Percentiles rank a stretch among this genome's conserved stretches.
Evolutionary conservation across 83 land plant genomes (phyloP).

Genomic region (Picea mariana): DNA sequence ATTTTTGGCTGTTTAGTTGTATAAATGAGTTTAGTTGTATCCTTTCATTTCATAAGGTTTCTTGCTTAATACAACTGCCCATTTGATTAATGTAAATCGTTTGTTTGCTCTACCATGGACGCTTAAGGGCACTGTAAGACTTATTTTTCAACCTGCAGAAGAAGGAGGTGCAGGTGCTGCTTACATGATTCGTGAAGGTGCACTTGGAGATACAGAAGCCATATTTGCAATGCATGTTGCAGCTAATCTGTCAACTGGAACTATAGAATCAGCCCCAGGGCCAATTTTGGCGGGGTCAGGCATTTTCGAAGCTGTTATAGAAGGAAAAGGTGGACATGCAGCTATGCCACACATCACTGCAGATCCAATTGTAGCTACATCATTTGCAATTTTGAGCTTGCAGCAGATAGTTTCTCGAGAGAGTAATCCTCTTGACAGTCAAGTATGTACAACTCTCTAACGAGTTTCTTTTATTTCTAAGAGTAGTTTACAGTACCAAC

Average conservation of each 20-base stretch:
- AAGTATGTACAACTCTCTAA: conserved; percentile 35
- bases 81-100: neutral
- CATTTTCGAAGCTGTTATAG: conserved; percentile 56
- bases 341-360: conserved; percentile 57
- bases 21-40: too few relatives aligned
- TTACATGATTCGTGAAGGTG: conserved; percentile 83
- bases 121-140: conserved; percentile 79
- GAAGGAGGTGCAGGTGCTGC: conserved; percentile 77
- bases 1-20: neutral
- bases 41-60: too few relatives aligned
- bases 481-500: too few relatives aligned
- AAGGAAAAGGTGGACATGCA: conserved; percentile 87
- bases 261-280: conserved; percentile 49
- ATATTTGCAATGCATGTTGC: conserved; percentile 85
- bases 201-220: conserved; percentile 74
- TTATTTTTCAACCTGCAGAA: conserved; percentile 95
- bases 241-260: conserved; percentile 45
- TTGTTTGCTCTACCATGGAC: neutral
- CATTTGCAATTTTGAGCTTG: conserved; percentile 70
- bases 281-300: conserved; percentile 63
- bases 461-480: too few relatives aligned
- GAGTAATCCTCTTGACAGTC: conserved; percentile 77
- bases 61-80: too few relatives aligned
- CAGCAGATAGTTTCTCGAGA: conserved; percentile 89
- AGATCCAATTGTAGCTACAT: conserved; percentile 79